A percentile compares a stretch with the other conserved stretches of the same genome.
These are phyloP conservation scores for Sapria himalayana DNA, from an alignment of 345 rosid species.

Conservation along the genomic window DNA sequence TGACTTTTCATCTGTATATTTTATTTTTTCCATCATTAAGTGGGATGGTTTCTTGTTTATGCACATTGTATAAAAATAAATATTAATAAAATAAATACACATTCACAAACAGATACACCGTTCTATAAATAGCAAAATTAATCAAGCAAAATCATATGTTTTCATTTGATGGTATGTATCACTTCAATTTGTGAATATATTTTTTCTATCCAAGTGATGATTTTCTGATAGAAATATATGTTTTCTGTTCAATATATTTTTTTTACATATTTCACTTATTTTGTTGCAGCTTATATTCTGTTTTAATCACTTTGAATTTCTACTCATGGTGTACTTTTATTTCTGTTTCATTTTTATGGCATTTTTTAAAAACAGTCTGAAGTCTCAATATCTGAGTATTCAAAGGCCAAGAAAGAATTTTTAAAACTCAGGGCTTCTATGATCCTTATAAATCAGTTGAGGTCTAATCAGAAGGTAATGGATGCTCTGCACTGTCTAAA, in stretches of 20 bases:
- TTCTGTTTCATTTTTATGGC: conserved; percentile 8
- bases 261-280: background rate
- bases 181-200: too few species aligned
- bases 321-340: conserved; percentile 5
- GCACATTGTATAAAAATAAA: too few species aligned
- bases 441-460: conserved; percentile 47
- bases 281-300: background rate
- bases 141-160: too few species aligned
- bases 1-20: too few species aligned
- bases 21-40: too few species aligned
- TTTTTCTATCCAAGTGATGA: too few species aligned
- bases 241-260: background rate
- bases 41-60: too few species aligned
- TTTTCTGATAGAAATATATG: conserved; percentile 3
- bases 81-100: too few species aligned
- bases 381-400: conserved; percentile 47
- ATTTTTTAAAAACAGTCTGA: conserved; percentile 78
- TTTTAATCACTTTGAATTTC: background rate
- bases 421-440: conserved; percentile 54
- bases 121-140: too few species aligned
- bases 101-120: too few species aligned
- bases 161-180: too few species aligned
- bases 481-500: background rate
- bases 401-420: conserved; percentile 76
- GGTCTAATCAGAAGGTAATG: conserved; percentile 56